Evolutionary conservation across 1,139 yeast genomes (phyloP), one percentile per base, ranked within the genome.

Genomic region (Meyerozyma carpophila): DNA sequence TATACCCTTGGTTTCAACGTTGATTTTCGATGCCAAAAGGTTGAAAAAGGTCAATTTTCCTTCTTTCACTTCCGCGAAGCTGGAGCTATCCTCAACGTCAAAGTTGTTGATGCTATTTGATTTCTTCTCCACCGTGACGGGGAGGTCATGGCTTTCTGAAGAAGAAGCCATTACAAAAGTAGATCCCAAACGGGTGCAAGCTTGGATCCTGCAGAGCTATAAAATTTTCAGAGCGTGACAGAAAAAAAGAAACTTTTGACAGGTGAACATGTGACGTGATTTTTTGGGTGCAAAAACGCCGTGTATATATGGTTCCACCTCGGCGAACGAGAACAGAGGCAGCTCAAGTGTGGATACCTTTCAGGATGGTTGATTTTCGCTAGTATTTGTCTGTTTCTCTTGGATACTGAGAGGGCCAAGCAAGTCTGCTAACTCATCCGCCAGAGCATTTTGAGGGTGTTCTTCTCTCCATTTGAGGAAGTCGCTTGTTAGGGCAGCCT

Each of bases 11-110:
- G 51, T 49, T 39, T 52, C 56, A 20, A 50, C 52, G 39, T 50
- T 52, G 44, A 52, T 32, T 36, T 43, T 46, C 37, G 48, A 43
- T 10, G 53, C 53, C 39, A 37, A 43, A 7, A 4, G 10, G 25
- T 37, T 26, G 32, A 37, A 14, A 5, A 41, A 37, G 14, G 41
- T 44, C 43, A 57, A 46, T 28, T 49, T 45, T 28, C 41, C 46
- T 28, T 41, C 39, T 21, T 48, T 41, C 36, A 59, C 56, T 39
- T 59, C 64, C 36, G 61, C 59, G 43, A 52, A 44, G 16, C 56
- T 62, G 8, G 58, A 50, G 37, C 54, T 55, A 14, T 54, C 60
- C 39, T 57, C 62, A 25, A 57, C 47, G 40, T 62, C 64, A 43
- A 53, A 62, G 18, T 62, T 57, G 43, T 59, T 61, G 31, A 52